These are phyloP conservation scores for Cladophialophora immunda DNA, from an alignment of 2,329 filamentous ascomycete species.

Conservation along the genomic window DNA sequence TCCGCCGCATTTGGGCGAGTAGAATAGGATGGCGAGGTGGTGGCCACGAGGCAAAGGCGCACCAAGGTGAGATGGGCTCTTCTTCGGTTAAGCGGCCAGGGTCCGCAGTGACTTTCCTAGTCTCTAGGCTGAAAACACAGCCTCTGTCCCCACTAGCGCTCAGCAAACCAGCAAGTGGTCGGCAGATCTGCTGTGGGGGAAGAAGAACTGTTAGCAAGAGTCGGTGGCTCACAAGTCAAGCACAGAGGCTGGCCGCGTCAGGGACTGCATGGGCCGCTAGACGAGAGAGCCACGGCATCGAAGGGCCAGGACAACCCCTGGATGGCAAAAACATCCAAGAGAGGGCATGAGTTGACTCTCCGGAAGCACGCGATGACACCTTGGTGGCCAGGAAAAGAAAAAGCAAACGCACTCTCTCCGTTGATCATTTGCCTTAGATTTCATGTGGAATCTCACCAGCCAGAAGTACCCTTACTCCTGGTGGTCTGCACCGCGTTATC, in stretches of 20 bases:
- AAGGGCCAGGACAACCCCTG: not conserved
- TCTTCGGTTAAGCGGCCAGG: slow-evolving; percentile 19
- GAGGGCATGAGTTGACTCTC: slow-evolving; percentile 3
- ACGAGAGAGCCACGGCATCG: slow-evolving; percentile 10
- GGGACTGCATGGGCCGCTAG: not conserved
- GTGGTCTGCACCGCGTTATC: not conserved
- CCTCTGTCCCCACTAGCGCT: not conserved
- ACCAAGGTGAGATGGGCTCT: not conserved
- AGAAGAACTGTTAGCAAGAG: not conserved
- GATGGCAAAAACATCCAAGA: slow-evolving; percentile 9
- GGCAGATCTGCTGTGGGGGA: slow-evolving; percentile 16
- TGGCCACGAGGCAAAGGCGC: slow-evolving; percentile 14
- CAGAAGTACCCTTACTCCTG: not conserved
- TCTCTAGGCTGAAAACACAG: slow-evolving; percentile 7
- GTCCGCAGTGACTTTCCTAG: slow-evolving; percentile 22
- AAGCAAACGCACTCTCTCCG: not conserved
- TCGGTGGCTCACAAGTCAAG: not conserved
- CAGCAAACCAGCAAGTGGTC: not conserved
- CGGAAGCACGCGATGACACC: slow-evolving; percentile 24
- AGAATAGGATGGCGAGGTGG: not conserved
- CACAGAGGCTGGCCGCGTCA: not conserved
- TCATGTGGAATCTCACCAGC: not conserved
- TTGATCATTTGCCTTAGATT: not conserved
- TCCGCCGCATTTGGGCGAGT: slow-evolving; percentile 2
- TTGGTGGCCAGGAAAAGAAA: not conserved